phyloP scores from a whole-genome alignment of 495 filamentous ascomycete genomes.

The Penicillium silybi region DNA sequence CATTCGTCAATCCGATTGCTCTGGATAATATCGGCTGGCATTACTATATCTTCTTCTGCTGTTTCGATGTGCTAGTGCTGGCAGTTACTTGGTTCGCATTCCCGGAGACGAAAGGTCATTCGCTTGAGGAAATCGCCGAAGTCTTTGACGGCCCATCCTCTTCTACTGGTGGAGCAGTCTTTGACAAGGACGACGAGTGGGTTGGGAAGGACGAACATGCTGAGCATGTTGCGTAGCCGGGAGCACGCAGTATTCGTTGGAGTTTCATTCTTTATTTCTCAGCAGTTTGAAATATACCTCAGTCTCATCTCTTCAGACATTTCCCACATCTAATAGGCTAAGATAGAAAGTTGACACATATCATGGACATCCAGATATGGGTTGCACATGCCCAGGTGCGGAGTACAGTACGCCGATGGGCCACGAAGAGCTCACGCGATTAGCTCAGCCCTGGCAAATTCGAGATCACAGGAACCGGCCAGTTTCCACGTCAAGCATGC shows the following conservation, averaged over 20 bases:
- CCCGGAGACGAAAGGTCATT: conserved; percentile 60
- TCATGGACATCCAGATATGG: no score
- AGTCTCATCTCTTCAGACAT: not conserved
- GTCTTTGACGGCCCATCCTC: conserved; percentile 54
- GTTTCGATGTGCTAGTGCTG: conserved; percentile 43
- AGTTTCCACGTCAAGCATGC: not conserved
- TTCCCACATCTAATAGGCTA: no score
- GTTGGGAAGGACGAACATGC: conserved; percentile 2
- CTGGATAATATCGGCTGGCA: conserved; percentile 55
- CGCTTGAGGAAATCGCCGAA: conserved; percentile 62
- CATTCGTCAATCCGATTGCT: conserved; percentile 59
- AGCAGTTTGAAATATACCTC: not conserved
- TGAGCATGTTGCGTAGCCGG: conserved; percentile 6
- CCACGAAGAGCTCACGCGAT: no score
- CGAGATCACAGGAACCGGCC: not conserved
- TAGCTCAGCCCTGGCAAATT: not conserved
- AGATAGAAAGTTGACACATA: no score
- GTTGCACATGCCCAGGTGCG: not conserved
- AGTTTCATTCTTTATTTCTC: not conserved
- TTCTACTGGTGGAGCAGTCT: not conserved
- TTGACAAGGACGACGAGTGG: conserved; percentile 3
- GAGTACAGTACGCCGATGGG: not conserved
- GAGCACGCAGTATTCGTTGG: not conserved
- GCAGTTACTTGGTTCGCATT: conserved; percentile 62
- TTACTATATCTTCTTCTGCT: conserved; percentile 59